Percentiles rank a stretch among this genome's conserved stretches.
phyloP scores from a whole-genome alignment of 1,284 basidiomycete species.

The Porodaedalea pini region DNA sequence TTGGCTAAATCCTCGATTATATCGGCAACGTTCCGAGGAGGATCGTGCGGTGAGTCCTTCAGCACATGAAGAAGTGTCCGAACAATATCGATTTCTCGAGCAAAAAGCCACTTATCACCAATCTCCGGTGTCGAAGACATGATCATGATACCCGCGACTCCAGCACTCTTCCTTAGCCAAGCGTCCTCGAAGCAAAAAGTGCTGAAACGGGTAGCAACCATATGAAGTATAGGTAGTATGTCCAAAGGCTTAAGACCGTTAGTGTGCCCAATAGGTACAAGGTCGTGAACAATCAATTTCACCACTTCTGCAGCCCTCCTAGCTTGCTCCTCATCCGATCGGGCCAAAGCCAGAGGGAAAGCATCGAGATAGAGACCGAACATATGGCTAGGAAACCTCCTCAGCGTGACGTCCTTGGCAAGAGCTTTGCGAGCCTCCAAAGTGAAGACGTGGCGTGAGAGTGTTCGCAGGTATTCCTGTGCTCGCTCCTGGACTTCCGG shows the following conservation, averaged over 20 bases:
- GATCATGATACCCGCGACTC: constrained; percentile 79
- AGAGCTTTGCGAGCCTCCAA: constrained; percentile 58
- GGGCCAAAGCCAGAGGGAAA: constrained; percentile 66
- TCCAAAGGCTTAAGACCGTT: constrained; percentile 49
- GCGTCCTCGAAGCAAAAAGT: constrained; percentile 86
- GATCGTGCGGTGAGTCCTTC: constrained; percentile 93
- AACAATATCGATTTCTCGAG: constrained; percentile 88
- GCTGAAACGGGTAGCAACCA: constrained; percentile 77
- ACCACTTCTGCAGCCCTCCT: constrained; percentile 60
- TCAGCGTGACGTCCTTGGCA: constrained; percentile 48
- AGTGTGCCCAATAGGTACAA: constrained; percentile 53
- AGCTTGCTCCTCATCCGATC: constrained; percentile 59
- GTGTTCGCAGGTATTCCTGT: constrained; percentile 60
- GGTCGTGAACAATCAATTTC: constrained; percentile 60
- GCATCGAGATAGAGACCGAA: constrained; percentile 76
- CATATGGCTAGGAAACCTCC: constrained; percentile 58
- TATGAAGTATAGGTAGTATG: constrained; percentile 64
- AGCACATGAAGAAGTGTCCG: constrained; percentile 91
- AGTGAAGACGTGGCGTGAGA: constrained; percentile 68
- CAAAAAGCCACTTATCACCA: constrained; percentile 78
- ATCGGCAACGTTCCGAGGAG: constrained; percentile 78
- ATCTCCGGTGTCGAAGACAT: constrained; percentile 71
- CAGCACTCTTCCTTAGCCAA: constrained; percentile 85
- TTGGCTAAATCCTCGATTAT: constrained; percentile 78
- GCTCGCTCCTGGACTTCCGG: constrained; percentile 70